Percentiles rank a stretch among this genome's conserved stretches.
Evolutionary conservation across 495 filamentous ascomycete species (phyloP).

Genomic region (Aspergillus sclerotiicarbonarius): DNA sequence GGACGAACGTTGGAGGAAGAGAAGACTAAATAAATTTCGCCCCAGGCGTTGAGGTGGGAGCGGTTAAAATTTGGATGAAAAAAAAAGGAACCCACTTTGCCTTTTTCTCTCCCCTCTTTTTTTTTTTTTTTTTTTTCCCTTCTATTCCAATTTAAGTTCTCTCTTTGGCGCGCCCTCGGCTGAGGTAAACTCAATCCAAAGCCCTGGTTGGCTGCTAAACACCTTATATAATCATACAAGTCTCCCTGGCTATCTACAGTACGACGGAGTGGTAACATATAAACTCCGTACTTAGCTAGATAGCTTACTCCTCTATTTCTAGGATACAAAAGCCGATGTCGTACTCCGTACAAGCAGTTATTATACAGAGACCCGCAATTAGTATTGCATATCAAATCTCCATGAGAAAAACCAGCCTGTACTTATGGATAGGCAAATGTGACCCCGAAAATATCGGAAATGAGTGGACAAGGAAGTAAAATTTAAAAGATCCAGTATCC

Average conservation of each 20-base stretch:
- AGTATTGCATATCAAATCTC: too few species aligned
- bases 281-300: neutral
- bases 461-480: too few species aligned
- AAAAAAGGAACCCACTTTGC: slow-evolving; percentile 26
- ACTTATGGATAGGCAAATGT: too few species aligned
- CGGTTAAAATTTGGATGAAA: slow-evolving; percentile 18
- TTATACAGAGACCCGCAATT: too few species aligned
- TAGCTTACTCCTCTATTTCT: neutral
- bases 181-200: slow-evolving; percentile 10
- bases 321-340: too few species aligned
- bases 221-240: slow-evolving; percentile 18
- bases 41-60: slow-evolving; percentile 25
- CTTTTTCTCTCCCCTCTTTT: slow-evolving; percentile 14
- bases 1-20: slow-evolving; percentile 16
- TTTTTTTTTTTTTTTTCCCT: slow-evolving; percentile 1
- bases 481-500: too few species aligned
- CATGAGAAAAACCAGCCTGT: too few species aligned
- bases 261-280: neutral
- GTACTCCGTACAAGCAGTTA: too few species aligned
- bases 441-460: too few species aligned
- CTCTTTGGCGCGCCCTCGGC: slow-evolving; percentile 17
- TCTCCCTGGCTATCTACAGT: neutral
- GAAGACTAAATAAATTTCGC: slow-evolving; percentile 25
- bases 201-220: slow-evolving; percentile 10
- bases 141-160: neutral